phyloP scores from a whole-genome alignment of 176 grass and related monocot genomes.

The Oryza australiensis region DNA sequence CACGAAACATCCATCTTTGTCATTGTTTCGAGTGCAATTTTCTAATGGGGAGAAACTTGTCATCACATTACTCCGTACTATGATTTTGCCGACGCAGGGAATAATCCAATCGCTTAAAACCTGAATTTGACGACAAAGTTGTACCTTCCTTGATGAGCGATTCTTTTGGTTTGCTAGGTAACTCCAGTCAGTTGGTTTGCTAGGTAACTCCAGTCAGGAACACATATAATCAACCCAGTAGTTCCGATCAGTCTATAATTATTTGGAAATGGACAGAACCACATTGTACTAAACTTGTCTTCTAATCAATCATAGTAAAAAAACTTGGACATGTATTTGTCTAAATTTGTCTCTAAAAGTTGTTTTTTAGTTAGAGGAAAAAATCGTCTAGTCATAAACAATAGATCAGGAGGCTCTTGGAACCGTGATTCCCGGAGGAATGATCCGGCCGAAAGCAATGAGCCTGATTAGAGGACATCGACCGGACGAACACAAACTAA shows the following conservation, averaged over 20 bases:
- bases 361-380: too few relatives aligned
- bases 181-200: too few relatives aligned
- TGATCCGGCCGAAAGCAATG: constrained; percentile 38
- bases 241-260: not conserved
- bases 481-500: not conserved
- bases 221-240: not conserved
- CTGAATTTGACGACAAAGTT: not conserved
- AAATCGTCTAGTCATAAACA: not conserved
- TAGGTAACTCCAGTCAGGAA: not conserved
- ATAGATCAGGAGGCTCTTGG: not conserved
- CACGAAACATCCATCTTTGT: not conserved
- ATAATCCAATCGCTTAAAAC: not conserved
- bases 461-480: not conserved
- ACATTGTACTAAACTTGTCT: not conserved
- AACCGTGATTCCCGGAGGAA: constrained; percentile 41
- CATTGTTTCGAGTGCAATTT: not conserved
- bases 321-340: too few relatives aligned
- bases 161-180: not conserved
- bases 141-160: not conserved
- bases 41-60: not conserved
- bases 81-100: constrained; percentile 3
- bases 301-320: constrained; percentile 1
- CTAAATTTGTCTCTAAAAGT: too few relatives aligned
- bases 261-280: not conserved
- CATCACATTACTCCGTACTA: not conserved